Evolutionary conservation across 805 yeast genomes (phyloP).

Genomic region (Ogataea henricii): DNA sequence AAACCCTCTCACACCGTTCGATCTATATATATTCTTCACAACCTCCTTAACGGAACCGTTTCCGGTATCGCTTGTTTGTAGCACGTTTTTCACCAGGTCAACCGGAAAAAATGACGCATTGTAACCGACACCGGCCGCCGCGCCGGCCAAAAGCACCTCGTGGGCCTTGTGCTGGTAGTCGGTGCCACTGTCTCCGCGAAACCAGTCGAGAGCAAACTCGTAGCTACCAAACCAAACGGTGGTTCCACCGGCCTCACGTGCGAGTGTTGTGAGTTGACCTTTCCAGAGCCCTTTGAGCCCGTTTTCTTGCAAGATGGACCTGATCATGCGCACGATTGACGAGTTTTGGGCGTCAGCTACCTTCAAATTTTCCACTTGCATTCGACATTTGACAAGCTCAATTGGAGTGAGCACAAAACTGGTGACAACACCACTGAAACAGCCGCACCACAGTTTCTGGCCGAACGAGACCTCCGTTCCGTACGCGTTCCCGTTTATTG

Average conservation of each 20-base stretch:
- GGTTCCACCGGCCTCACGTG: constrained; percentile 87
- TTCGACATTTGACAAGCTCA: constrained; percentile 84
- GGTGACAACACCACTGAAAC: constrained; percentile 77
- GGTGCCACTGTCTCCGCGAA: constrained; percentile 34
- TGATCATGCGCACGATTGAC: constrained; percentile 40
- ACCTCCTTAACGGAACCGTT: constrained; percentile 37
- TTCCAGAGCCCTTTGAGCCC: constrained; percentile 83
- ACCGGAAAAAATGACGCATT: constrained; percentile 83
- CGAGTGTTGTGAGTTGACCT: constrained; percentile 79
- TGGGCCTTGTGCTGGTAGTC: constrained; percentile 39
- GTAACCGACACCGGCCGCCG: constrained; percentile 80
- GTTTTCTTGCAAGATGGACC: constrained; percentile 40
- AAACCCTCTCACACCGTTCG: constrained; percentile 68
- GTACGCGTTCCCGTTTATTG: constrained; percentile 23
- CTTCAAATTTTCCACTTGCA: constrained; percentile 65
- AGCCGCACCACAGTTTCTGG: constrained; percentile 65
- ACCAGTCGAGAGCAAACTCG: constrained; percentile 51
- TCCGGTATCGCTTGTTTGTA: constrained; percentile 56
- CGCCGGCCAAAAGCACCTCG: constrained; percentile 76
- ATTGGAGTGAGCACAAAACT: constrained; percentile 87
- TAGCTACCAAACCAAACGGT: constrained; percentile 94
- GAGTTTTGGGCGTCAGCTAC: constrained; percentile 17
- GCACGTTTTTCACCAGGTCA: constrained; percentile 84
- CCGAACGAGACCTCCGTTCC: constrained; percentile 23
- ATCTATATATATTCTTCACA: constrained; percentile 40